phyloP scores from a whole-genome alignment of 164 flowering plant species.

The Annona squamosa region DNA sequence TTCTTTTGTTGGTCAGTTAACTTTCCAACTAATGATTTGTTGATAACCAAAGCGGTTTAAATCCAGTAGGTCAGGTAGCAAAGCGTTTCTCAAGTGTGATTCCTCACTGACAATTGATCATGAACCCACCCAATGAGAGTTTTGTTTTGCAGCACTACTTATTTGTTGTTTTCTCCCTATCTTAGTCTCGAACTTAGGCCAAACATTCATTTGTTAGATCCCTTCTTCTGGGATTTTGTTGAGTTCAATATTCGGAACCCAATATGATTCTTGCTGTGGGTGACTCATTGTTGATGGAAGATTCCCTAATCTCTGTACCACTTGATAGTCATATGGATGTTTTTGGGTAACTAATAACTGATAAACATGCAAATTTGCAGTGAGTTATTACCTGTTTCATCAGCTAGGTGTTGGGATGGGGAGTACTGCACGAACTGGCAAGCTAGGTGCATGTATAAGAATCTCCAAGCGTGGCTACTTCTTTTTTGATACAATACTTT shows the following conservation, averaged over 20 bases:
- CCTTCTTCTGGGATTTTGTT: background rate
- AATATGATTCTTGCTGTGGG: background rate
- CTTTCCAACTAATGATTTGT: background rate
- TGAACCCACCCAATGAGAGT: background rate
- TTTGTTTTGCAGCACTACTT: background rate
- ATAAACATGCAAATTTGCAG: too few relatives aligned
- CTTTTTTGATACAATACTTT: too few relatives aligned
- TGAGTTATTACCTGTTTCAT: too few relatives aligned
- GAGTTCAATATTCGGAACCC: background rate
- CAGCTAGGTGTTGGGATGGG: too few relatives aligned
- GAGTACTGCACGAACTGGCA: too few relatives aligned
- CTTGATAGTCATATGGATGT: background rate
- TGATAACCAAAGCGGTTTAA: background rate
- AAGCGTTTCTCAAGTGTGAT: background rate
- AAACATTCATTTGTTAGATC: background rate
- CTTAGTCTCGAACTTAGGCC: background rate
- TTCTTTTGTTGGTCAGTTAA: background rate
- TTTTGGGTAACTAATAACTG: too few relatives aligned
- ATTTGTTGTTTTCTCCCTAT: background rate
- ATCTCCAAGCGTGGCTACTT: too few relatives aligned
- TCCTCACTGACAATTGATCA: background rate
- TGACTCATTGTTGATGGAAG: background rate
- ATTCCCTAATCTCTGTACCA: background rate
- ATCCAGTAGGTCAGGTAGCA: background rate
- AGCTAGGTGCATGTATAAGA: too few relatives aligned